phyloP scores from a whole-genome alignment of 768 basidiomycete genomes.

The Trametes villosa region DNA sequence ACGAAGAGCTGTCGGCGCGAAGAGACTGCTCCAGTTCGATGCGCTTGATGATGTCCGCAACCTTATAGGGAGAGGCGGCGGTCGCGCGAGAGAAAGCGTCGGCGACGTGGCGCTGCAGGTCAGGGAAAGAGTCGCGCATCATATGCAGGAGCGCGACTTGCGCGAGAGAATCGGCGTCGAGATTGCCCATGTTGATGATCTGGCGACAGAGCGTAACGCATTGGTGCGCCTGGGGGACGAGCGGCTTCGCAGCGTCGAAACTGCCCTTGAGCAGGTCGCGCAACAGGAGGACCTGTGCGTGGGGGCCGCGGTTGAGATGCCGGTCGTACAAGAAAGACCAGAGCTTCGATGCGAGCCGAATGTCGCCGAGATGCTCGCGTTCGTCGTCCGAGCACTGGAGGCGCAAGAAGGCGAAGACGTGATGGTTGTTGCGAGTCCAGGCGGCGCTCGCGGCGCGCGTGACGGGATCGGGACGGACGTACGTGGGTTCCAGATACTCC shows the following conservation, averaged over 20 bases:
- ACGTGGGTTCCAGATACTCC: neutral
- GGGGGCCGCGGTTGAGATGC: neutral
- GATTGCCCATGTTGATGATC: neutral
- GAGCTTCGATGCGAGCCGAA: neutral
- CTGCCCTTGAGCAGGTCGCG: neutral
- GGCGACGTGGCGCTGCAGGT: neutral
- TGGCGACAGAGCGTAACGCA: neutral
- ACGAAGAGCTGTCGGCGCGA: too few relatives aligned
- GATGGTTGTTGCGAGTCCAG: neutral
- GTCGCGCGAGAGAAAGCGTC: neutral
- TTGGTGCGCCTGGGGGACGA: neutral
- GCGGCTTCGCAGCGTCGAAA: neutral
- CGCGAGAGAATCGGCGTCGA: constrained; percentile 1
- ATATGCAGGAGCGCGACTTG: neutral
- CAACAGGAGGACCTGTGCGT: constrained; percentile 3
- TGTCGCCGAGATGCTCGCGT: neutral
- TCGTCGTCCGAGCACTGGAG: neutral
- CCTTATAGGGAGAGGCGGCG: neutral
- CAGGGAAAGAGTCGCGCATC: neutral
- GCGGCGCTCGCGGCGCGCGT: neutral
- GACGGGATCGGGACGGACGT: neutral
- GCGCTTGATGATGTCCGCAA: neutral
- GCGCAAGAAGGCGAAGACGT: neutral
- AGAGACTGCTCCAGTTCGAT: too few relatives aligned
- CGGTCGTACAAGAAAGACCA: neutral